A percentile compares a stretch with the other conserved stretches of the same genome.
Evolutionary conservation across 176 grass and related monocot genomes (phyloP).

Genomic region (Musa acuminata): DNA sequence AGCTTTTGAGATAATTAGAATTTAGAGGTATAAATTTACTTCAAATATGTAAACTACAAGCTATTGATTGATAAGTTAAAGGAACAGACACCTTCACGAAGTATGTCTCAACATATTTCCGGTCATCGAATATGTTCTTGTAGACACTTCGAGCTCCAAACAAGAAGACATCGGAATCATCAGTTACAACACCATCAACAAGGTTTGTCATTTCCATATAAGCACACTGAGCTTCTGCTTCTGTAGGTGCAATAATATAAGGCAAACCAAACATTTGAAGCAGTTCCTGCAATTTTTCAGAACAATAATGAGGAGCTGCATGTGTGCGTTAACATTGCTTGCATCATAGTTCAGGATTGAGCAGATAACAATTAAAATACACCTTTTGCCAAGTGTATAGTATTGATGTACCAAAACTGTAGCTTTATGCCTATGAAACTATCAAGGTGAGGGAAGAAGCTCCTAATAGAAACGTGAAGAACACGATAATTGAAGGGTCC

Average conservation of each 20-base stretch:
- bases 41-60: background rate
- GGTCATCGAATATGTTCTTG: constrained; percentile 99
- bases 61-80: constrained; percentile 9
- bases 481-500: background rate
- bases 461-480: background rate
- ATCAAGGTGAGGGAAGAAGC: background rate
- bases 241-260: constrained; percentile 91
- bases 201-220: constrained; percentile 94
- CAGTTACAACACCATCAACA: constrained; percentile 94
- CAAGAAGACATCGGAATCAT: constrained; percentile 97
- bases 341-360: background rate
- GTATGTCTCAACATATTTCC: constrained; percentile 98
- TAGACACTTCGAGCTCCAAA: constrained; percentile 93
- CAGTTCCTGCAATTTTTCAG: constrained; percentile 57
- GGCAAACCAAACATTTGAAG: constrained; percentile 99
- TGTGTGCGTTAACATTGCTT: background rate
- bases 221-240: constrained; percentile 97
- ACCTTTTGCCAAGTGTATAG: too few species aligned
- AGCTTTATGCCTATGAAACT: background rate
- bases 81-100: constrained; percentile 74
- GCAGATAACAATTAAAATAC: too few species aligned
- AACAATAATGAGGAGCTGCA: background rate
- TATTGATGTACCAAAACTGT: background rate
- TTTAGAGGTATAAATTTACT: background rate
- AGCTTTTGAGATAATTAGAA: background rate